phyloP scores from a whole-genome alignment of 2,329 filamentous ascomycete genomes.

The Fusarium sulawesiense region DNA sequence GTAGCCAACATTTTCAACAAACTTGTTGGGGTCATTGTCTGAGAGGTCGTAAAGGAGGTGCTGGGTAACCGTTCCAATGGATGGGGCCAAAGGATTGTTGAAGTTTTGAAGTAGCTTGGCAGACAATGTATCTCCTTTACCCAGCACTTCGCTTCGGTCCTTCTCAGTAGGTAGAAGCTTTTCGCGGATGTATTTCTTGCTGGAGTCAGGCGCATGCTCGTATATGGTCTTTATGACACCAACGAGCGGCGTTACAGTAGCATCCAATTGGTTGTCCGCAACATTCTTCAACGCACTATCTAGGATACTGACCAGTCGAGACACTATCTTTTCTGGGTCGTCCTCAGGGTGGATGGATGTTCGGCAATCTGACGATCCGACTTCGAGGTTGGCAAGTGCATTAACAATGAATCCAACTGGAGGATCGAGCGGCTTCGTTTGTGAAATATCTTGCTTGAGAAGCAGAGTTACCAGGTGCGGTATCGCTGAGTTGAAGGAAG shows the following conservation, averaged over 20 bases:
- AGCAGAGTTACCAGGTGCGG: constrained; percentile 78
- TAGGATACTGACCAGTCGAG: constrained; percentile 77
- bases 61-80: constrained; percentile 79
- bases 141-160: constrained; percentile 82
- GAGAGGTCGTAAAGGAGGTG: constrained; percentile 89
- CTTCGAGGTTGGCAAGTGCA: constrained; percentile 80
- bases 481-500: constrained; percentile 74
- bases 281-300: constrained; percentile 73
- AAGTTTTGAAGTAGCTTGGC: constrained; percentile 82
- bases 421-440: constrained; percentile 75
- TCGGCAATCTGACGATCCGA: constrained; percentile 65
- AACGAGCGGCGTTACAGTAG: constrained; percentile 76
- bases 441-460: constrained; percentile 66
- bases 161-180: constrained; percentile 79
- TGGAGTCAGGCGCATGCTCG: constrained; percentile 71
- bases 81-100: constrained; percentile 76
- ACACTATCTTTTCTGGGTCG: constrained; percentile 68
- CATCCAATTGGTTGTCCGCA: constrained; percentile 76
- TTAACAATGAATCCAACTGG: constrained; percentile 81
- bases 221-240: constrained; percentile 79
- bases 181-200: constrained; percentile 70
- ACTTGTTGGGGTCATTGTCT: constrained; percentile 79
- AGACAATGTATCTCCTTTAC: constrained; percentile 77
- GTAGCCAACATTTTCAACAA: constrained; percentile 93
- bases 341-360: constrained; percentile 74